phyloP scores from a whole-genome alignment of 2,329 filamentous ascomycete genomes.

The Aspergillus novoparasiticus region DNA sequence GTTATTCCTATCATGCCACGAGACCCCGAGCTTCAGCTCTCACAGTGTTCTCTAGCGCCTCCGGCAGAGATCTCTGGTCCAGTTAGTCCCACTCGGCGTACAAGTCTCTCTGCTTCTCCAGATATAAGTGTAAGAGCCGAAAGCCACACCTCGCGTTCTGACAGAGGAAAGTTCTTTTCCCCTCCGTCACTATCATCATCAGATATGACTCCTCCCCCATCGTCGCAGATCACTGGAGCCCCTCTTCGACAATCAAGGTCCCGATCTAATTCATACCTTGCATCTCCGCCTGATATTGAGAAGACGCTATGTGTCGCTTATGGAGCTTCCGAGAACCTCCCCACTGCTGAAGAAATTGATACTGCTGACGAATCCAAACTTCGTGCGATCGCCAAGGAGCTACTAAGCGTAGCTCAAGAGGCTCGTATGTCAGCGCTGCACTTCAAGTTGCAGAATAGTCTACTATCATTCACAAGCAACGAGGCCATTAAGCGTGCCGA shows the following conservation, averaged over 20 bases:
- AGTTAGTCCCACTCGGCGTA: slow-evolving; percentile 35
- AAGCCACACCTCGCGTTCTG: slow-evolving; percentile 36
- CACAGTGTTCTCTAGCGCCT: slow-evolving; percentile 40
- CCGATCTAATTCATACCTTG: slow-evolving; percentile 37
- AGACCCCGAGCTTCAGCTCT: slow-evolving; percentile 27
- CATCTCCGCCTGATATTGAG: slow-evolving; percentile 53
- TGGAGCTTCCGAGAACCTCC: slow-evolving; percentile 46
- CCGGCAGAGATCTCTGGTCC: slow-evolving; percentile 42
- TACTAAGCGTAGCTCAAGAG: slow-evolving; percentile 60
- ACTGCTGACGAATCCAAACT: slow-evolving; percentile 55
- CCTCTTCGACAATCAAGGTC: slow-evolving; percentile 47
- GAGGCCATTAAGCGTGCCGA: slow-evolving; percentile 84
- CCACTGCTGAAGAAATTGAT: slow-evolving; percentile 55
- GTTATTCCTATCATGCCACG: slow-evolving; percentile 35
- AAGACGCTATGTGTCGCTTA: slow-evolving; percentile 45
- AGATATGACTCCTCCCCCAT: slow-evolving; percentile 65
- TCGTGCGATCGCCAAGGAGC: slow-evolving; percentile 56
- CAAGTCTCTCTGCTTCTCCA: slow-evolving; percentile 40
- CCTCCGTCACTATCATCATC: slow-evolving; percentile 51
- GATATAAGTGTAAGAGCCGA: slow-evolving; percentile 34
- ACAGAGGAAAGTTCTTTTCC: slow-evolving; percentile 39
- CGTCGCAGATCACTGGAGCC: slow-evolving; percentile 56
- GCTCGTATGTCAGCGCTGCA: slow-evolving; percentile 84
- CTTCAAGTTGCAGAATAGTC: slow-evolving; percentile 85
- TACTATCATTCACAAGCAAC: slow-evolving; percentile 79